These are phyloP conservation scores for Penicillium cosmopolitanum DNA, from an alignment of 495 filamentous ascomycete genomes.

Conservation along the genomic window DNA sequence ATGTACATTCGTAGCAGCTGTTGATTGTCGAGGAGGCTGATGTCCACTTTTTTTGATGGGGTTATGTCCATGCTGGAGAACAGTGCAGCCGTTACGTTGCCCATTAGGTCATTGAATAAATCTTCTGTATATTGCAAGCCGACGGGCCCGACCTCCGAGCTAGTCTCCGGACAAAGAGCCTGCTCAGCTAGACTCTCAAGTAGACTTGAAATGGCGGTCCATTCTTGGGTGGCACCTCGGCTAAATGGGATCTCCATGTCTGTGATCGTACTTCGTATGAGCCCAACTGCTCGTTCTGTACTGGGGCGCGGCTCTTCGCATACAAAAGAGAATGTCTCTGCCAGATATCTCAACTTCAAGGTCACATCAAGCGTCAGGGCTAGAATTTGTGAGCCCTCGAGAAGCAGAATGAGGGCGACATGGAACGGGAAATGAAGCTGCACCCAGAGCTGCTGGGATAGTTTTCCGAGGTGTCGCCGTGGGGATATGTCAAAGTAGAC, in stretches of 20 bases:
- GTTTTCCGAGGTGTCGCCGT: constrained; percentile 45
- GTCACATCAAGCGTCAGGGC: constrained; percentile 45
- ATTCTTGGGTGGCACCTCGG: constrained; percentile 38
- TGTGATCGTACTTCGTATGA: constrained; percentile 43
- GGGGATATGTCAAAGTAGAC: constrained; percentile 68
- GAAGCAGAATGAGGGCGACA: constrained; percentile 62
- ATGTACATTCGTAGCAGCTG: constrained; percentile 44
- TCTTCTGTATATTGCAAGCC: constrained; percentile 30
- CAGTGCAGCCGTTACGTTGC: constrained; percentile 47
- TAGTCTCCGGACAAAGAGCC: constrained; percentile 31
- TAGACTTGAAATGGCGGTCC: constrained; percentile 37
- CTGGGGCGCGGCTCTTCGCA: constrained; percentile 45
- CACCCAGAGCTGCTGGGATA: constrained; percentile 65
- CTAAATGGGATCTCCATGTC: constrained; percentile 51
- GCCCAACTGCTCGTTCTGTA: constrained; percentile 27
- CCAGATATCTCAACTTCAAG: constrained; percentile 42
- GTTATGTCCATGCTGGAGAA: constrained; percentile 49
- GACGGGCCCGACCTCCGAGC: constrained; percentile 6
- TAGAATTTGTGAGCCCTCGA: constrained; percentile 58
- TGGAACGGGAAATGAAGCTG: constrained; percentile 74
- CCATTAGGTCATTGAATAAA: constrained; percentile 36
- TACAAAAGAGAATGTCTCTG: constrained; percentile 43
- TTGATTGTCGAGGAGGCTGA: constrained; percentile 33
- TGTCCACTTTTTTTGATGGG: constrained; percentile 34
- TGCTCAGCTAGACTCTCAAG: constrained; percentile 36